These are phyloP conservation scores for Scytalidium lignicola DNA, from an alignment of 2,329 filamentous ascomycete species.

Conservation along the genomic window DNA sequence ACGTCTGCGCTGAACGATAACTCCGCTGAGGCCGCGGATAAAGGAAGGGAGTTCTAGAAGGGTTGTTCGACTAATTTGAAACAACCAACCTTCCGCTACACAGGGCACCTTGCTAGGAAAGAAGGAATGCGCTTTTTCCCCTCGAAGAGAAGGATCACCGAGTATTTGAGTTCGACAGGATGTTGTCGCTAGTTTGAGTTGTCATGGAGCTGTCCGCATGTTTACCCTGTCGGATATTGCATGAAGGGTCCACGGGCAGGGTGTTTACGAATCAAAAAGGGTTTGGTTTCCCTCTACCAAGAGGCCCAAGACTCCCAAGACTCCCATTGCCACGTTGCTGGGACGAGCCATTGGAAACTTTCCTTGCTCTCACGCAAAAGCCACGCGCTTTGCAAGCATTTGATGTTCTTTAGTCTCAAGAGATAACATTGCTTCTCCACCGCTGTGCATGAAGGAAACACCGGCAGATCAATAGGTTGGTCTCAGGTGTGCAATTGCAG, in stretches of 20 bases:
- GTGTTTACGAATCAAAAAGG: background rate
- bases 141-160: background rate
- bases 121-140: background rate
- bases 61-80: background rate
- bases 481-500: too few species aligned
- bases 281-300: background rate
- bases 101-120: background rate
- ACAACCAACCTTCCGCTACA: background rate
- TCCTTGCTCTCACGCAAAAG: background rate
- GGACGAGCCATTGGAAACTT: background rate
- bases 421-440: background rate
- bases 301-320: too few species aligned
- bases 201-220: background rate
- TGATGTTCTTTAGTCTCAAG: background rate
- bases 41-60: background rate
- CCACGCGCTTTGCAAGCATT: background rate
- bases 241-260: background rate
- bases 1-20: background rate
- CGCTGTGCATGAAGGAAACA: background rate
- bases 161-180: background rate
- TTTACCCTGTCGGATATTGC: background rate
- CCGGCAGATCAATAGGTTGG: background rate
- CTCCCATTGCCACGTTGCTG: background rate
- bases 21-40: too few species aligned
- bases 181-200: background rate